These are phyloP conservation scores for Themeda triandra DNA, from an alignment of 176 grass and related monocot species.

Conservation along the genomic window DNA sequence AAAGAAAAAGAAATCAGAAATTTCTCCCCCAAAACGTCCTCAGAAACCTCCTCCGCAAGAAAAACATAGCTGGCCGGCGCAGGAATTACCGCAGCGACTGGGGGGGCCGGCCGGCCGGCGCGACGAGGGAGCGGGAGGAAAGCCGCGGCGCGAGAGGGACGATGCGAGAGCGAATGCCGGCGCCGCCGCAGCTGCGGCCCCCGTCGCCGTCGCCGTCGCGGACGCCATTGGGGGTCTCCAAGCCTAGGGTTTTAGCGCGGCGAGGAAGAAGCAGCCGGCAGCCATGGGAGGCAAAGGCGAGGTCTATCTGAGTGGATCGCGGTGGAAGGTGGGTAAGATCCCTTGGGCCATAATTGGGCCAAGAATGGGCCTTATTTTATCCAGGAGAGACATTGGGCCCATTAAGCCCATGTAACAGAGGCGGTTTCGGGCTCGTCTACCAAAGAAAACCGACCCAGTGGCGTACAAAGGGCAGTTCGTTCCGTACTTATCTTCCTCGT, in stretches of 20 bases:
- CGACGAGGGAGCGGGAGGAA: slow-evolving; percentile 27
- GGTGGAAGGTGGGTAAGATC: slow-evolving; percentile 3
- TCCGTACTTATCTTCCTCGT: background rate
- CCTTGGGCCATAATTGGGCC: too few species aligned
- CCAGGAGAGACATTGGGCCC: too few species aligned
- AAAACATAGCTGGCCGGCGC: background rate
- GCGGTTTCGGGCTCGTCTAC: background rate
- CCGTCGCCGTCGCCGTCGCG: slow-evolving; percentile 29
- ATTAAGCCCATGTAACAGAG: background rate
- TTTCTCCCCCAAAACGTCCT: background rate
- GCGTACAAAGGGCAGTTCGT: background rate
- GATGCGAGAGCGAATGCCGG: slow-evolving; percentile 15
- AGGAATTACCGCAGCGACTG: slow-evolving; percentile 34
- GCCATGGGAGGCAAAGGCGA: slow-evolving; percentile 38
- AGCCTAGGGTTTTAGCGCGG: slow-evolving; percentile 40
- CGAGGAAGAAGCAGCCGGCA: slow-evolving; percentile 18
- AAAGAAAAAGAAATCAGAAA: background rate
- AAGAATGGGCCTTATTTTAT: too few species aligned
- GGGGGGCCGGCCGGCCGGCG: background rate
- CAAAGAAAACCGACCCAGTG: background rate
- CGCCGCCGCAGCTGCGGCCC: background rate
- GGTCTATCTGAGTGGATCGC: slow-evolving; percentile 44
- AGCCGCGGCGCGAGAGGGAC: slow-evolving; percentile 2
- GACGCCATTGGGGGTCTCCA: slow-evolving; percentile 13
- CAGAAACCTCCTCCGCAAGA: background rate